Evolutionary conservation across 371 early-diverging fungal species (phyloP), one percentile per base, ranked within the genome.

Genomic region (Rhizopus arrhizus): DNA sequence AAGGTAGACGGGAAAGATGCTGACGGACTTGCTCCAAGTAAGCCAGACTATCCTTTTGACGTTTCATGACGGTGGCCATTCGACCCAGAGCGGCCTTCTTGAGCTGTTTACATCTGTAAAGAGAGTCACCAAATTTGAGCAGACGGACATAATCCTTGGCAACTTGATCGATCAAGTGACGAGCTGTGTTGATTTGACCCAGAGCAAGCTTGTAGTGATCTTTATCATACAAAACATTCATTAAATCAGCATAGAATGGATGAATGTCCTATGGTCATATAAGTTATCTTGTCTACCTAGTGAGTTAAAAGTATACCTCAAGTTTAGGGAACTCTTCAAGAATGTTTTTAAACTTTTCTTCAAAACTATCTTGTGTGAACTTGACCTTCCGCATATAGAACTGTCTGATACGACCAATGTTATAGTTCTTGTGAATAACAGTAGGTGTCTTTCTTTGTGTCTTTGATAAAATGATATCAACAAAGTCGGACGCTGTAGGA

Each of bases 301-400:
- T 22, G 22, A 22, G 2, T 22, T 22, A 22, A 22, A 22, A 22
- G 22, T 2, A 22, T 78, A 93, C 94, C 81, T 99, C 99, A 38
- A 99, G 85, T 67, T 97, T 95, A 51, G 99, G 99, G 75, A 99
- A 99, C 72, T 98, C 96, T 7, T 85, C 88, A 36, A 99, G 76
- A 69, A 99, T 99, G 56, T 84, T 83, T 62, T 90, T 88, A 61
- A 99, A 86, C 77, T 97, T 95, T 68, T 95, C 96, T 66, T 95
- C 95, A 77, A 99, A 99, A 65, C 89, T 90, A 55, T 96, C 96
- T 78, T 98, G 98, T 9, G 98, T 95, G 81, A 95, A 99, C 88
- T 99, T 99, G 77, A 99, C 97, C 79, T 99, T 99, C 72, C 98
- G 91, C 95, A 98, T 98, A 77, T 99, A 99, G 74, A 99, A 99